Evolutionary conservation across 2,329 filamentous ascomycete genomes (phyloP).

Genomic region (Onygena corvina): DNA sequence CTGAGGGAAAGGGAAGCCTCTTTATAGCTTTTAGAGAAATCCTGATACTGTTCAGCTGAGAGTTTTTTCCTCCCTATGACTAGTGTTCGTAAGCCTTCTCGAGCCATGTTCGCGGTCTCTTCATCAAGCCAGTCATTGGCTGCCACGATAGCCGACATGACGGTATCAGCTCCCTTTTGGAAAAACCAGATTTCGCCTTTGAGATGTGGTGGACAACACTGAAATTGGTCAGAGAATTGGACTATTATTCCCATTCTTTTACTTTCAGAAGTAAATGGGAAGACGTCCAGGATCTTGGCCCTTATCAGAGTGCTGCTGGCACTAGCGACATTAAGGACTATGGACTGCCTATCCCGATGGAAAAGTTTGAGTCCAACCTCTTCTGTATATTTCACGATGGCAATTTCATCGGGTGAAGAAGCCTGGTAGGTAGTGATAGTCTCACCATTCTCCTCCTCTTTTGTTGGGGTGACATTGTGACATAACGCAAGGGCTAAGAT

Average conservation of each 20-base stretch:
- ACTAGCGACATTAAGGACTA: constrained; percentile 66
- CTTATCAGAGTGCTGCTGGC: constrained; percentile 64
- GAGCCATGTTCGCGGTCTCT: constrained; percentile 98
- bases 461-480: constrained; percentile 91
- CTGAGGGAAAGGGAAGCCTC: constrained; percentile 70
- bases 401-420: constrained; percentile 94
- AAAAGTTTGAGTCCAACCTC: constrained; percentile 74
- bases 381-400: constrained; percentile 92
- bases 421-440: constrained; percentile 81
- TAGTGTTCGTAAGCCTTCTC: constrained; percentile 84
- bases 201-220: constrained; percentile 39
- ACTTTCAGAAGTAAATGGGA: constrained; percentile 94
- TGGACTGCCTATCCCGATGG: constrained; percentile 75
- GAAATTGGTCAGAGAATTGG: constrained; percentile 54
- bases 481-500: constrained; percentile 85
- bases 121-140: constrained; percentile 98
- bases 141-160: constrained; percentile 92
- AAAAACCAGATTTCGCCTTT: constrained; percentile 92
- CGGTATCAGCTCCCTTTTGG: constrained; percentile 94
- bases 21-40: constrained; percentile 63
- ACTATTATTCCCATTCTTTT: constrained; percentile 98
- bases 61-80: constrained; percentile 89
- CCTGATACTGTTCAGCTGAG: constrained; percentile 63
- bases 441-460: constrained; percentile 68
- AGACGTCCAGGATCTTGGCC: constrained; percentile 82